Evolutionary conservation across 2,329 filamentous ascomycete species (phyloP).

Genomic region (Lojkania enalia): DNA sequence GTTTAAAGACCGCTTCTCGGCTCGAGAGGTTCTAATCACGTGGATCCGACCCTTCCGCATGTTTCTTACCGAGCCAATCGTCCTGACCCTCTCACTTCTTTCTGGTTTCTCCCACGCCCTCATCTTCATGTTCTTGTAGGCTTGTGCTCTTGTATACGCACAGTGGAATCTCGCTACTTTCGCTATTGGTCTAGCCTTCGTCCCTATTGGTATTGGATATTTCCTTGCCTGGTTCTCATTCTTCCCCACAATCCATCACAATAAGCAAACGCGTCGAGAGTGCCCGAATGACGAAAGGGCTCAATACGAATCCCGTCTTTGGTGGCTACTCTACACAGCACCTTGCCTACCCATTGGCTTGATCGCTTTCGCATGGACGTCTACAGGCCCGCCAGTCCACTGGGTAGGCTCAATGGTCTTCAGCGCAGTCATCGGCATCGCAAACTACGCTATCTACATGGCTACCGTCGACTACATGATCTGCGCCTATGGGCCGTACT

Average conservation of each 20-base stretch:
- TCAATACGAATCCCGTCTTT: constrained; percentile 59
- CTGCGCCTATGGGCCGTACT: constrained; percentile 72
- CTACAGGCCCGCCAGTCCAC: constrained; percentile 64
- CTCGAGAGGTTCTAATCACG: constrained; percentile 49
- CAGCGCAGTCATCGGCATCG: constrained; percentile 69
- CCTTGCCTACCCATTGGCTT: constrained; percentile 69
- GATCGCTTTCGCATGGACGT: constrained; percentile 72
- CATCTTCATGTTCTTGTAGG: constrained; percentile 79
- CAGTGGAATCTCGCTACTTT: constrained; percentile 67
- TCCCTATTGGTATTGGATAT: constrained; percentile 64
- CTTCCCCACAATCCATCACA: constrained; percentile 55
- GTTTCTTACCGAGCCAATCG: constrained; percentile 76
- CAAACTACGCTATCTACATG: constrained; percentile 75
- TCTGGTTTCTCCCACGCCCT: constrained; percentile 76
- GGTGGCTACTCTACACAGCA: constrained; percentile 65
- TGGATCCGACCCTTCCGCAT: constrained; percentile 69
- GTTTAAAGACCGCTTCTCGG: constrained; percentile 41
- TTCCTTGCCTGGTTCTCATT: constrained; percentile 65
- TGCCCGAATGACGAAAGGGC: constrained; percentile 19
- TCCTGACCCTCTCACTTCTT: constrained; percentile 69
- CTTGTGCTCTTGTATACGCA: constrained; percentile 67
- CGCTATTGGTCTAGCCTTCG: constrained; percentile 64
- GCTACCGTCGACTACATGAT: constrained; percentile 81
- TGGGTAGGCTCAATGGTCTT: constrained; percentile 73
- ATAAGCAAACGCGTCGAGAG: constrained; percentile 31